Conservation (phyloP, 2,329 filamentous ascomycete genomes). For the Bipolaris zeicola region DNA sequence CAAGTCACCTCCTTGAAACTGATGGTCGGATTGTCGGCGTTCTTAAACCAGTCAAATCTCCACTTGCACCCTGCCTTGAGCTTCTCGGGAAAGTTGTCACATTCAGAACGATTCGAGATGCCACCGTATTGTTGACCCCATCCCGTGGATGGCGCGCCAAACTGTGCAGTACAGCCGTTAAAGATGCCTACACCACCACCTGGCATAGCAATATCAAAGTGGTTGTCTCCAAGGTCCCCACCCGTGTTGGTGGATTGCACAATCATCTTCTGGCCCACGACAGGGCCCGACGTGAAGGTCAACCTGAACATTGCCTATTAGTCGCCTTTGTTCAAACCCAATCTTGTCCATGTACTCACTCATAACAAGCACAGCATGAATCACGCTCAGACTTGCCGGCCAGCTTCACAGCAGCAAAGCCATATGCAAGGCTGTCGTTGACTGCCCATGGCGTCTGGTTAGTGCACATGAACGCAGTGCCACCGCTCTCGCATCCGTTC, state of each 20-base stretch:
- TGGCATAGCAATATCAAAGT: slow-evolving; percentile 48
- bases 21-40: slow-evolving; percentile 42
- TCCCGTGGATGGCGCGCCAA: slow-evolving; percentile 39
- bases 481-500: slow-evolving; percentile 61
- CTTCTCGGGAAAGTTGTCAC: slow-evolving; percentile 43
- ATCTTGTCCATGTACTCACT: slow-evolving; percentile 38
- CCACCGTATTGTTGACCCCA: slow-evolving; percentile 47
- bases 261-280: slow-evolving; percentile 65
- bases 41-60: slow-evolving; percentile 46
- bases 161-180: slow-evolving; percentile 44
- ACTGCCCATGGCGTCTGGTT: slow-evolving; percentile 68
- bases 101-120: slow-evolving; percentile 38
- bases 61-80: slow-evolving; percentile 46
- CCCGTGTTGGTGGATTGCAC: slow-evolving; percentile 69
- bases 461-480: slow-evolving; percentile 63
- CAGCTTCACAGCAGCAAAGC: slow-evolving; percentile 67
- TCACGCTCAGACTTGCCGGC: slow-evolving; percentile 58
- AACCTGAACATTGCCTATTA: slow-evolving; percentile 42
- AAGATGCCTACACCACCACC: slow-evolving; percentile 46
- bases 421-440: slow-evolving; percentile 63
- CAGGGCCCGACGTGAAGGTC: slow-evolving; percentile 63
- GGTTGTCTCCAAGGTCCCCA: slow-evolving; percentile 43
- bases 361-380: slow-evolving; percentile 71
- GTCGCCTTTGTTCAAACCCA: background rate
- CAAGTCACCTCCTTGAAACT: slow-evolving; percentile 43